Percentiles rank a stretch among this genome's conserved stretches.
Evolutionary conservation across 1,284 basidiomycete species (phyloP).

Genomic region (Schizopora paradoxa): DNA sequence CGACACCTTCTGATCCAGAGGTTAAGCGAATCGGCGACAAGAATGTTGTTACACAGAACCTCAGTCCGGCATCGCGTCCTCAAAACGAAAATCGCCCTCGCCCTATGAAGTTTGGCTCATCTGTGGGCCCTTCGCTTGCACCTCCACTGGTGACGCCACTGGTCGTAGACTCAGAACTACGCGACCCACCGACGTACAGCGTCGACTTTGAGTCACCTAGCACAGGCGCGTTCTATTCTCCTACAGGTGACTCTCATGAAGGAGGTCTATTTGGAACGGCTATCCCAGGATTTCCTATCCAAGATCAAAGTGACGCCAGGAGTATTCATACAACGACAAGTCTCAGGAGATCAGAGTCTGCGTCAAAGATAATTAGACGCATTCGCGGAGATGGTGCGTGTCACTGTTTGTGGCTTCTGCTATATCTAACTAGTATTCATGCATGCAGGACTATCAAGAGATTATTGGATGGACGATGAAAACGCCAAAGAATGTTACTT

Average conservation of each 20-base stretch:
- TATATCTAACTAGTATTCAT: constrained; percentile 10
- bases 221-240: constrained; percentile 39
- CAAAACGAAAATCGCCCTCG: constrained; percentile 60
- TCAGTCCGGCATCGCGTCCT: constrained; percentile 32
- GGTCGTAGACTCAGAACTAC: constrained; percentile 72
- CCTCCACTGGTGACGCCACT: constrained; percentile 72
- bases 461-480: constrained; percentile 98
- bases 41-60: constrained; percentile 37
- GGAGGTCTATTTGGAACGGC: constrained; percentile 58
- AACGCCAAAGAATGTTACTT: constrained; percentile 94
- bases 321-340: constrained; percentile 71
- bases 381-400: constrained; percentile 77
- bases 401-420: constrained; percentile 1
- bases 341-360: constrained; percentile 70
- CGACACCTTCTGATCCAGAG: constrained; percentile 35
- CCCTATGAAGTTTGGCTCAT: constrained; percentile 43
- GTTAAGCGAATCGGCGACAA: constrained; percentile 47
- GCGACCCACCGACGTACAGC: constrained; percentile 64
- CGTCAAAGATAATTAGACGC: constrained; percentile 83
- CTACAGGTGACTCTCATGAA: constrained; percentile 51
- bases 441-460: constrained; percentile 64
- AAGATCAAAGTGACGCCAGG: constrained; percentile 74
- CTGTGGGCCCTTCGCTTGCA: constrained; percentile 46
- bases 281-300: constrained; percentile 81
- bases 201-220: constrained; percentile 56